Base-by-base conservation (phyloP, 73 alveolate genomes). In the Halteria grandinella region DNA sequence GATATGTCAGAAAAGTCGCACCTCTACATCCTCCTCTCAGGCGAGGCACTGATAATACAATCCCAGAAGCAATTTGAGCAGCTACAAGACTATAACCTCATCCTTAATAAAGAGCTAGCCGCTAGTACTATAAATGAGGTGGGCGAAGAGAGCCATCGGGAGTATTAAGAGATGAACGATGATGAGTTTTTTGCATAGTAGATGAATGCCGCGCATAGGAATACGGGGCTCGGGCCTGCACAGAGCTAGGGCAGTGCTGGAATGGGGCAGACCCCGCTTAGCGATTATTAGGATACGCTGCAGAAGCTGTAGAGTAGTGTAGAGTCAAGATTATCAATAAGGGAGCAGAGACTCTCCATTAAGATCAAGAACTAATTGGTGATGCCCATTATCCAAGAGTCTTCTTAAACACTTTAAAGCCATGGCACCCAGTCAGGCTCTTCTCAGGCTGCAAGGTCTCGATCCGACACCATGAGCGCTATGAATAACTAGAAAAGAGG, bases 41-140 rank as follows among this genome's bases (percentile, higher is more conserved):
- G 80, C 6, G 69, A 66, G 47, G 80, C 80, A 1, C 32, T 44
- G 15, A 45, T 66, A 18, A 37, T 66, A 7, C 17, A 66, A 4
- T 45, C 23, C 47, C 69, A 66, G 21, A 66, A 66, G 34, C 37
- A 66, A 27, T 28, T 66, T 15, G 12, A 45, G 5, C 43, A 36
- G 3, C 69, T 66, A 66, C 29, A 25, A 24, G 5, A 25, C 2
- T 40, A 21, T 6, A 14, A 14, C 17, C 37, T 32, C 18, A 10
- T 10, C 11, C 15, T 34, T 60, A 24, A n/a, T n/a, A n/a, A n/a
- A n/a, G n/a, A n/a, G n/a, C n/a, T n/a, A n/a, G n/a, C n/a, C n/a
- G n/a, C n/a, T n/a, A n/a, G n/a, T n/a, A n/a, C n/a, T n/a, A n/a
- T n/a, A 40, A 18, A 37, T 41, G 21, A 34, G 8, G 41, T 1